A percentile compares a stretch with the other conserved stretches of the same genome.
These are phyloP conservation scores for Oxyria digyna DNA, from an alignment of 148 eudicot genomes.

Conservation along the genomic window DNA sequence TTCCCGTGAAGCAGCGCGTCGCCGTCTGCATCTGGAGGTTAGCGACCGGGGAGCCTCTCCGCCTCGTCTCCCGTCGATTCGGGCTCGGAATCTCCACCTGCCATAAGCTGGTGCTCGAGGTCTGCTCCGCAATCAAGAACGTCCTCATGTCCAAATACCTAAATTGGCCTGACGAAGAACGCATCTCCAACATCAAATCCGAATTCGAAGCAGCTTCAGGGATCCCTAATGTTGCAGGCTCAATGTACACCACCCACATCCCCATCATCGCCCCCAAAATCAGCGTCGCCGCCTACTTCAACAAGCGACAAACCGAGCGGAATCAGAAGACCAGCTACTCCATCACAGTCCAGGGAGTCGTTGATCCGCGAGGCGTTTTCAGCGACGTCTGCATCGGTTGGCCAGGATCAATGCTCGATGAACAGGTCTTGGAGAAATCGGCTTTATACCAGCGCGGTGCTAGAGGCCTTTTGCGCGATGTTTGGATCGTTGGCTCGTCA, in stretches of 20 bases:
- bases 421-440: slow-evolving; percentile 41
- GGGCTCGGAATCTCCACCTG: slow-evolving; percentile 76
- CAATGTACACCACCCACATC: slow-evolving; percentile 68
- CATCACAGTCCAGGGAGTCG: slow-evolving; percentile 60
- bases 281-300: slow-evolving; percentile 39
- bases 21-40: slow-evolving; percentile 72
- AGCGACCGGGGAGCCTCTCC: slow-evolving; percentile 72
- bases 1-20: slow-evolving; percentile 66
- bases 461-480: slow-evolving; percentile 27
- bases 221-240: slow-evolving; percentile 49
- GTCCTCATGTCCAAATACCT: slow-evolving; percentile 45
- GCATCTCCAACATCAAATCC: slow-evolving; percentile 13
- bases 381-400: slow-evolving; percentile 64
- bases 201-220: slow-evolving; percentile 38
- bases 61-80: slow-evolving; percentile 55
- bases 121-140: slow-evolving; percentile 41
- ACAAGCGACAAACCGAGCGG: slow-evolving; percentile 67
- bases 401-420: slow-evolving; percentile 75
- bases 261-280: slow-evolving; percentile 69
- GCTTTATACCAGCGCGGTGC: slow-evolving; percentile 36
- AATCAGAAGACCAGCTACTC: slow-evolving; percentile 67
- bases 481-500: slow-evolving; percentile 35
- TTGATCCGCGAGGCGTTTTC: slow-evolving; percentile 41
- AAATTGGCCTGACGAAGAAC: slow-evolving; percentile 51
- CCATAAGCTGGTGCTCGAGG: slow-evolving; percentile 62